Conservation (phyloP, 257 asterid species). For the Solanum neorickii region DNA sequence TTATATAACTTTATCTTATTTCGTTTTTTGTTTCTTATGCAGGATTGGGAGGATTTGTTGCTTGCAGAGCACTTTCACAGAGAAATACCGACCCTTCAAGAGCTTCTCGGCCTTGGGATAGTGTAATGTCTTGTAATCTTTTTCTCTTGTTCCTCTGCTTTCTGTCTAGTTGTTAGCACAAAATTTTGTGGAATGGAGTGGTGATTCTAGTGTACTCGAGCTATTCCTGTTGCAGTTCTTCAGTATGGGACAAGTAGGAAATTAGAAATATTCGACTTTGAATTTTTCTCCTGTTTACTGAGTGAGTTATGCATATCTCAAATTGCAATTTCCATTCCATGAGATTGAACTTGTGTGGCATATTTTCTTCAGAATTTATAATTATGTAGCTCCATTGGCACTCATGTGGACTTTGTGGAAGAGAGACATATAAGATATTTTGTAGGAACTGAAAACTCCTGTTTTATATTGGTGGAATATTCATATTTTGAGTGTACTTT, state of each 20-base stretch:
- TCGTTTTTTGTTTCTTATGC: conserved; percentile 13
- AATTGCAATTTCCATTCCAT: not conserved
- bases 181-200: not conserved
- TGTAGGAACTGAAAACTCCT: not conserved
- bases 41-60: conserved; percentile 96
- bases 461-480: not conserved
- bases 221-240: not conserved
- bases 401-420: not conserved
- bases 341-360: not conserved
- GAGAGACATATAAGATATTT: not conserved
- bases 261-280: not conserved
- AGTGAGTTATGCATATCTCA: not conserved
- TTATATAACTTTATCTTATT: not conserved
- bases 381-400: not conserved
- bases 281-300: not conserved
- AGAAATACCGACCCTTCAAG: conserved; percentile 75
- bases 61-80: conserved; percentile 87
- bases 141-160: not conserved
- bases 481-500: not conserved
- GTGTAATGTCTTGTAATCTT: conserved; percentile 38
- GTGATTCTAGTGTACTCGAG: not conserved
- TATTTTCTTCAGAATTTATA: not conserved
- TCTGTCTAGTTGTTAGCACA: not conserved
- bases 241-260: not conserved
- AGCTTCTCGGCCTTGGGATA: conserved; percentile 98